Percentiles rank a stretch among this genome's conserved stretches.
Evolutionary conservation across 768 basidiomycete species (phyloP).

Genomic region (Podaxis sp.): DNA sequence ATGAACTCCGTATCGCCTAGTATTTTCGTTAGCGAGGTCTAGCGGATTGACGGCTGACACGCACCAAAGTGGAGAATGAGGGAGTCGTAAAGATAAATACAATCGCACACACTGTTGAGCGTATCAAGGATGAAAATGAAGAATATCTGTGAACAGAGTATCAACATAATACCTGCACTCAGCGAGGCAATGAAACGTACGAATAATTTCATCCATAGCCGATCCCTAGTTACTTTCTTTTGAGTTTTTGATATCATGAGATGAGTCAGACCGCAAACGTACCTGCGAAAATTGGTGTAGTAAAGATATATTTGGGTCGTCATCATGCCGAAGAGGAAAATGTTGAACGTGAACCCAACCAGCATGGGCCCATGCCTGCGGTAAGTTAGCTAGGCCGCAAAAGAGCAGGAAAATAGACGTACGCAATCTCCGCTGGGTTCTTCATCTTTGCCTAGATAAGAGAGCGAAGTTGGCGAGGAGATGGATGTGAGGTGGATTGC

Average conservation of each 20-base stretch:
- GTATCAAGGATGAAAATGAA: slow-evolving; percentile 48
- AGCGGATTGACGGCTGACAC: background rate
- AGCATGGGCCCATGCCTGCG: slow-evolving; percentile 50
- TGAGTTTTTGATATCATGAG: background rate
- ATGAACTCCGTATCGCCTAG: slow-evolving; percentile 19
- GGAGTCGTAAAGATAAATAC: slow-evolving; percentile 44
- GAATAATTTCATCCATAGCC: slow-evolving; percentile 43
- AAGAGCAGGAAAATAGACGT: background rate
- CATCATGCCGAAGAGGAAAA: slow-evolving; percentile 50
- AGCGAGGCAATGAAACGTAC: slow-evolving; percentile 26
- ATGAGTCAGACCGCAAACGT: slow-evolving; percentile 19
- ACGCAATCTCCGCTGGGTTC: slow-evolving; percentile 35
- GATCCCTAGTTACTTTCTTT: slow-evolving; percentile 34
- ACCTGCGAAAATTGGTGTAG: slow-evolving; percentile 32
- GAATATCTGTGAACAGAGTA: slow-evolving; percentile 31
- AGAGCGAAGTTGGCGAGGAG: background rate
- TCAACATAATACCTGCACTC: background rate
- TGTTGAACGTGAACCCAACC: slow-evolving; percentile 46
- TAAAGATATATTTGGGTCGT: slow-evolving; percentile 49
- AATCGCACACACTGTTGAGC: slow-evolving; percentile 42
- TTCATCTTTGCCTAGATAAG: slow-evolving; percentile 13
- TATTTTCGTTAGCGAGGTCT: background rate
- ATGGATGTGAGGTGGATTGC: background rate
- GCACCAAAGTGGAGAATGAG: slow-evolving; percentile 46
- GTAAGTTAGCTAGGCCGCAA: slow-evolving; percentile 2